Percentiles rank a stretch among this genome's conserved stretches.
Evolutionary conservation across 495 filamentous ascomycete genomes (phyloP).

Genomic region (Copromyces sp.): DNA sequence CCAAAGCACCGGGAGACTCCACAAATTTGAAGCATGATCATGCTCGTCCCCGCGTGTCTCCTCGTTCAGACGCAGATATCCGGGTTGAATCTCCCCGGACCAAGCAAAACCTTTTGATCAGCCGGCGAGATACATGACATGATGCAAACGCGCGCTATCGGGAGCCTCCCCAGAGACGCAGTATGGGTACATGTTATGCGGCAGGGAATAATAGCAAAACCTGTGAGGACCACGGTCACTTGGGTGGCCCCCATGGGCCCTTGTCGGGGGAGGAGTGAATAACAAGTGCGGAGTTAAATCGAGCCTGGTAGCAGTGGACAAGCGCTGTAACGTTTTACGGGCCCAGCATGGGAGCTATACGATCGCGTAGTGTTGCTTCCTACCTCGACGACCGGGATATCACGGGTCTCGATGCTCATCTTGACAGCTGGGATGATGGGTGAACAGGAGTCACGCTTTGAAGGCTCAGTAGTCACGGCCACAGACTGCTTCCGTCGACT

Average conservation of each 20-base stretch:
- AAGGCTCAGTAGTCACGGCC: background rate
- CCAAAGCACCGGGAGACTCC: constrained; percentile 11
- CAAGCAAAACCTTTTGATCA: constrained; percentile 13
- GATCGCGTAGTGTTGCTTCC: background rate
- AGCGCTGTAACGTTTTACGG: constrained; percentile 5
- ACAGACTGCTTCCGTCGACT: background rate
- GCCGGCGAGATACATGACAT: constrained; percentile 18
- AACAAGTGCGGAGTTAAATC: background rate
- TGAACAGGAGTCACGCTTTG: background rate
- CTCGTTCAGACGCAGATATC: constrained; percentile 17
- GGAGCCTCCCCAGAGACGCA: background rate
- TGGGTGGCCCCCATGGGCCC: background rate
- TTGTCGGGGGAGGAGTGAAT: background rate
- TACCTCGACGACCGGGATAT: background rate
- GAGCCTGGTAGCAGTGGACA: background rate
- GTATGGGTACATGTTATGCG: background rate
- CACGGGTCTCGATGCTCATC: background rate
- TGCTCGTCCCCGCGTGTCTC: constrained; percentile 17
- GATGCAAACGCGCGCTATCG: constrained; percentile 15
- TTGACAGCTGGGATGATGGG: background rate
- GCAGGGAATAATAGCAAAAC: background rate
- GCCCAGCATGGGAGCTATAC: background rate
- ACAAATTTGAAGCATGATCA: constrained; percentile 11
- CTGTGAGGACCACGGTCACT: background rate
- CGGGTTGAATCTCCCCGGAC: constrained; percentile 2